Evolutionary conservation across 2,329 filamentous ascomycete species (phyloP).

Genomic region (Sphaerulina vaccinii): DNA sequence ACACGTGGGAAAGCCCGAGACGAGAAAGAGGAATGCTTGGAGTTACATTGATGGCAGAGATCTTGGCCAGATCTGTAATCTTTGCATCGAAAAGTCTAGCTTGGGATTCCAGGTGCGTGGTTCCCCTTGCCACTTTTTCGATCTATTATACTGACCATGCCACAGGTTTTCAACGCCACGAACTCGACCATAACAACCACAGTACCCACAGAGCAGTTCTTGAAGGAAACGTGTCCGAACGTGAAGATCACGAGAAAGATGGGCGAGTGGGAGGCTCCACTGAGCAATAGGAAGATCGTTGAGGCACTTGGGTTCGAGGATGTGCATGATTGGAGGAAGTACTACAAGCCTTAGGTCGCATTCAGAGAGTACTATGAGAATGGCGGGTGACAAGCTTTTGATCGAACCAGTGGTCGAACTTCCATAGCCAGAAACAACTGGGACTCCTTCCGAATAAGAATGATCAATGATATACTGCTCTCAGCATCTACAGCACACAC

Average conservation of each 20-base stretch:
- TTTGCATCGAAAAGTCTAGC: constrained; percentile 53
- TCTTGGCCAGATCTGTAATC: constrained; percentile 60
- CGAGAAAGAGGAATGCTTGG: constrained; percentile 60
- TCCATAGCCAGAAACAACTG: too few species aligned
- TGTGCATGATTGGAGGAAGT: constrained; percentile 57
- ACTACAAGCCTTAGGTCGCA: constrained; percentile 38
- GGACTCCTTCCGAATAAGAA: too few species aligned
- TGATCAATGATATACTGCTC: too few species aligned
- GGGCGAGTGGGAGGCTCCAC: constrained; percentile 58
- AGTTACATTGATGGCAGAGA: constrained; percentile 63
- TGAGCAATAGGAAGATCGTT: constrained; percentile 61
- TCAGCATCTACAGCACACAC: too few species aligned
- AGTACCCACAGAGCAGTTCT: constrained; percentile 52
- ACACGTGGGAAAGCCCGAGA: constrained; percentile 48
- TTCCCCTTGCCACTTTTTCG: background rate
- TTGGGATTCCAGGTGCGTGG: constrained; percentile 55
- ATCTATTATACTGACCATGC: background rate
- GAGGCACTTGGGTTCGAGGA: constrained; percentile 60
- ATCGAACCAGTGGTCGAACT: background rate
- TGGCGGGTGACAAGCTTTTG: background rate
- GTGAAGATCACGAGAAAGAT: constrained; percentile 56
- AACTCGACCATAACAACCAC: constrained; percentile 61
- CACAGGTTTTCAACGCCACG: constrained; percentile 60
- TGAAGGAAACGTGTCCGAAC: constrained; percentile 51
- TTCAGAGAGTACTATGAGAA: too few species aligned